Evolutionary conservation across 2,329 filamentous ascomycete genomes (phyloP), one percentile per base, ranked within the genome.

Genomic region (Botrytis fragariae): DNA sequence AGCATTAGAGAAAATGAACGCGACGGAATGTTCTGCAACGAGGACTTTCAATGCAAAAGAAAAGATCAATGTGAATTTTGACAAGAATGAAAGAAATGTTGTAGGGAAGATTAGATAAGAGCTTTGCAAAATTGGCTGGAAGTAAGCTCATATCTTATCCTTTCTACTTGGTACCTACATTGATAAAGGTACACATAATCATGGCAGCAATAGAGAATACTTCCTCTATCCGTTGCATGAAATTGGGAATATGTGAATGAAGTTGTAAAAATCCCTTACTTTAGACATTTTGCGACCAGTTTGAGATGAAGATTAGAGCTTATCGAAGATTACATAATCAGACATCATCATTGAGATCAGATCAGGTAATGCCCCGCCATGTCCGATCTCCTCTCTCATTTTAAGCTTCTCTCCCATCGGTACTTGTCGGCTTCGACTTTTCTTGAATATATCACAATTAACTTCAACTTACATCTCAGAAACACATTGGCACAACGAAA

Each of bases 21-120:
- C 42, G 22, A 65, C 62, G 16, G 10, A 35, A 0, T 10, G 35
- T 48, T n/a, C 12, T 35, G 42, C 42, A 20, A 18, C 3, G 25
- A 48, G 10, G 25, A 29, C 22, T 54, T 39, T 39, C 32, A 54
- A 67, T 29, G 32, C 14, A 14, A 54, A 54, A 25, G 45, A 54
- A 3, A 48, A 67, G 25, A 44, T 25, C 22, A 37, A 64, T 12
- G 29, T 29, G 10, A 29, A 42, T 32, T 42, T 69, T 32, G 48
- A 57, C 18, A 59, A 57, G 48, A 51, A 37, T 57, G 48, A 59
- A 68, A 68, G 48, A 68, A 68, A 32, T 57, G 9, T 20, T 25
- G 29, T 57, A 57, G 48, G 10, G 25, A 18, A 68, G 48, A 57
- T 69, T 69, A 69, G 65, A 69, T 69, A 69, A 69, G 65, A 57